phyloP scores from a whole-genome alignment of 1,139 yeast genomes.

The Sugiyamaella novakii region DNA sequence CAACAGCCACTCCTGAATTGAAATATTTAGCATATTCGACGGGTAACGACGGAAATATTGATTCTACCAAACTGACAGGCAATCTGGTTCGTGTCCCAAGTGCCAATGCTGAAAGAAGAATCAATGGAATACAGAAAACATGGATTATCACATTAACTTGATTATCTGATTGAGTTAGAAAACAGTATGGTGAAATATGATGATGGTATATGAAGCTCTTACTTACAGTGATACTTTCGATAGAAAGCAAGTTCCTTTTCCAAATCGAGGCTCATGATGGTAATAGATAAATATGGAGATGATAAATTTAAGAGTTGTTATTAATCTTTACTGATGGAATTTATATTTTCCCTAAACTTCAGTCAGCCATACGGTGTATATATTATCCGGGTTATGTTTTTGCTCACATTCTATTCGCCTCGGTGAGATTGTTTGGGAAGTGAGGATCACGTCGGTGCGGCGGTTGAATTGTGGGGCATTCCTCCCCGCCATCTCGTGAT shows the following conservation, averaged over 20 bases:
- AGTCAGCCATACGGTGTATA: no score
- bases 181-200: no score
- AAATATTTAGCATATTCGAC: conserved; percentile 40
- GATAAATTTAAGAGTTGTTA: no score
- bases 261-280: conserved; percentile 5
- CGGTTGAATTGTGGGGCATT: no score
- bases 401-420: no score
- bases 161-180: conserved; percentile 42
- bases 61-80: conserved; percentile 17
- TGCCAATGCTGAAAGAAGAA: conserved; percentile 58
- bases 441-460: no score
- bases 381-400: no score
- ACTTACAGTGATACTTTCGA: conserved; percentile 70
- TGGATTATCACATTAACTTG: conserved; percentile 74
- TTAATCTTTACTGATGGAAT: no score
- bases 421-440: no score
- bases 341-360: no score
- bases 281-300: not conserved
- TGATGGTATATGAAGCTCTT: no score
- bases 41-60: conserved; percentile 34
- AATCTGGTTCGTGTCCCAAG: conserved; percentile 39
- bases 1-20: conserved; percentile 46
- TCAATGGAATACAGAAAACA: conserved; percentile 75
- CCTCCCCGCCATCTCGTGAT: no score
- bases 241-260: conserved; percentile 70